Evolutionary conservation across 2,329 filamentous ascomycete species (phyloP).

Genomic region (Alternaria ethzedia): DNA sequence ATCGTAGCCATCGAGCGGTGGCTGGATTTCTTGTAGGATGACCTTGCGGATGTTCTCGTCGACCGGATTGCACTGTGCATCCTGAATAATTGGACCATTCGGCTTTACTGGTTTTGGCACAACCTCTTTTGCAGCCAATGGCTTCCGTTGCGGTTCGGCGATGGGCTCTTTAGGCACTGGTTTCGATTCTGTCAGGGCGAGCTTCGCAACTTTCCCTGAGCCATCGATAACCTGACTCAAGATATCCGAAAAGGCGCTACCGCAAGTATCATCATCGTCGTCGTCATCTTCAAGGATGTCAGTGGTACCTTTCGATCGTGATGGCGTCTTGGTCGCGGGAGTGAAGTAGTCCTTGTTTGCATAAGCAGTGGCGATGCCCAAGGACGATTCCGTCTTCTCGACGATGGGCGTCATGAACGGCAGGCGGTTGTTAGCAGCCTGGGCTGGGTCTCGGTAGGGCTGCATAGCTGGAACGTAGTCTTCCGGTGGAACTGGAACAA

Average conservation of each 20-base stretch:
- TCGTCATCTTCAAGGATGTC: constrained; percentile 49
- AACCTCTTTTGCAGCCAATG: constrained; percentile 42
- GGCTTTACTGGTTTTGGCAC: constrained; percentile 49
- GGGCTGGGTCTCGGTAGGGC: constrained; percentile 79
- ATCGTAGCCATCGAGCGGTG: constrained; percentile 74
- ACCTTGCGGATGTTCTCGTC: constrained; percentile 75
- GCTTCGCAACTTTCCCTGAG: constrained; percentile 56
- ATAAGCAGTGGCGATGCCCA: constrained; percentile 59
- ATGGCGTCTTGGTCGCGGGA: constrained; percentile 85
- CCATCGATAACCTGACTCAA: constrained; percentile 57
- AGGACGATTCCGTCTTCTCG: constrained; percentile 88
- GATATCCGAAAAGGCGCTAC: constrained; percentile 76
- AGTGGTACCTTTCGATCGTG: constrained; percentile 58
- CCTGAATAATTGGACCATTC: constrained; percentile 78
- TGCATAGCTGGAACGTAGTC: constrained; percentile 81
- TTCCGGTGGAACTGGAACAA: constrained; percentile 81
- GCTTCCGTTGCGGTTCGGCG: constrained; percentile 21
- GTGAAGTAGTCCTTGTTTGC: constrained; percentile 66
- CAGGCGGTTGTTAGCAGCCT: constrained; percentile 85
- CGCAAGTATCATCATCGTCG: constrained; percentile 56
- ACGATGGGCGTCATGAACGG: constrained; percentile 99
- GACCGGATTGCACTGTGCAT: constrained; percentile 86
- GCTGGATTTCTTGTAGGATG: constrained; percentile 76
- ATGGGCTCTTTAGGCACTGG: constrained; percentile 31
- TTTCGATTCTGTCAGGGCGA: constrained; percentile 57